These are phyloP conservation scores for Erythrobasidium hasegawianum DNA, from an alignment of 1,284 basidiomycete species.

Conservation along the genomic window DNA sequence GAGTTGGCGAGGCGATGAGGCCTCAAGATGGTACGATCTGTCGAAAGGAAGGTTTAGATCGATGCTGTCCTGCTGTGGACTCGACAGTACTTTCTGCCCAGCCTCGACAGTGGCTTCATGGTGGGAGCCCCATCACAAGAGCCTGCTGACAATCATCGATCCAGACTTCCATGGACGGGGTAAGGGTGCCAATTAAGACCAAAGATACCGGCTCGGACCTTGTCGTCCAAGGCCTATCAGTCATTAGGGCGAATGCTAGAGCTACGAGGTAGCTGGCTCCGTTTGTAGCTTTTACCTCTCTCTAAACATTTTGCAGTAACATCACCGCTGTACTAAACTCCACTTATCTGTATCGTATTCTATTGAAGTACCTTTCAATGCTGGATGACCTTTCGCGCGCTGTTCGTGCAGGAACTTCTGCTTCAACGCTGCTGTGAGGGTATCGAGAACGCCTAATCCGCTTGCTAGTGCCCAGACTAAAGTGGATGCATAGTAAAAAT, in stretches of 20 bases:
- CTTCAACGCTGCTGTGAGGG: slow-evolving; percentile 22
- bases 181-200: slow-evolving; percentile 13
- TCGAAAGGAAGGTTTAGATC: slow-evolving; percentile 26
- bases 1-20: background rate
- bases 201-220: background rate
- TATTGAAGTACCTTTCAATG: background rate
- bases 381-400: slow-evolving; percentile 15
- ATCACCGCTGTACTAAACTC: slow-evolving; percentile 22
- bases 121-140: too few relatives aligned
- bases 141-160: too few relatives aligned
- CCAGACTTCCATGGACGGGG: too few relatives aligned
- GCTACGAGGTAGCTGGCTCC: too few relatives aligned
- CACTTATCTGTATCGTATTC: slow-evolving; percentile 20
- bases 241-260: background rate
- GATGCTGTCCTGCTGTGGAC: slow-evolving; percentile 25
- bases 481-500: slow-evolving; percentile 96
- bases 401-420: slow-evolving; percentile 20
- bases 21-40: slow-evolving; percentile 22
- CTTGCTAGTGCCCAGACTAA: slow-evolving; percentile 67
- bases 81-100: slow-evolving; percentile 26
- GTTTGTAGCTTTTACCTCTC: too few relatives aligned
- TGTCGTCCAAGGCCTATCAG: background rate
- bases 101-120: slow-evolving; percentile 23
- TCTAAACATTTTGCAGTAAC: too few relatives aligned
- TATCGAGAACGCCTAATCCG: slow-evolving; percentile 34